Conservation (phyloP, 352 stramenopile genomes). For the Phytophthora aleatoria region DNA sequence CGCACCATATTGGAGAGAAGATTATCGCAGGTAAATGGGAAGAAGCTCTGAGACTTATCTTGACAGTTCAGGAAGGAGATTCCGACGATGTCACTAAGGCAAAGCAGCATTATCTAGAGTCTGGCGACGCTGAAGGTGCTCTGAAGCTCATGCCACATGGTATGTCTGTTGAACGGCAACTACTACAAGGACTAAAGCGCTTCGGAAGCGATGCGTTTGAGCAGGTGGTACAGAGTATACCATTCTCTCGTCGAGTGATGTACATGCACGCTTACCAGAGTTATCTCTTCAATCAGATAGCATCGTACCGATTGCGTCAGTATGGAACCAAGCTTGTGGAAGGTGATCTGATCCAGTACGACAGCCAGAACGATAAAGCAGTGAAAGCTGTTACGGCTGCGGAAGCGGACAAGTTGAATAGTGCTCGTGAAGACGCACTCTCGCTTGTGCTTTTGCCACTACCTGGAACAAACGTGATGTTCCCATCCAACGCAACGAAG, state of each 20-base stretch:
- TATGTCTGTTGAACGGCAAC: constrained; percentile 56
- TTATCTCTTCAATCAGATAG: constrained; percentile 73
- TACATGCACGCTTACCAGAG: constrained; percentile 84
- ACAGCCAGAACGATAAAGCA: constrained; percentile 15
- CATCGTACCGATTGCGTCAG: constrained; percentile 49
- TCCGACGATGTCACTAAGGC: constrained; percentile 33
- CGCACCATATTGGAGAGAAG: constrained; percentile 74
- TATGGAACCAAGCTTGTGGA: constrained; percentile 48
- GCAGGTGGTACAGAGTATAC: constrained; percentile 51
- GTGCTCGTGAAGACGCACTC: constrained; percentile 29
- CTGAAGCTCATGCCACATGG: constrained; percentile 57
- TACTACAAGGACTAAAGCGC: constrained; percentile 75
- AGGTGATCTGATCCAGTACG: constrained; percentile 57
- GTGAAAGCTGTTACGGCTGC: constrained; percentile 43
- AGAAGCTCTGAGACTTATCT: constrained; percentile 49
- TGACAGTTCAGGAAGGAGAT: constrained; percentile 47
- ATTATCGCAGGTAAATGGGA: constrained; percentile 70
- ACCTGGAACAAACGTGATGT: constrained; percentile 53
- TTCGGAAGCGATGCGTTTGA: constrained; percentile 56
- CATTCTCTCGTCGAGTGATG: constrained; percentile 69
- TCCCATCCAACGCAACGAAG: constrained; percentile 52
- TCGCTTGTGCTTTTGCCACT: constrained; percentile 60
- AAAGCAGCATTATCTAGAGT: constrained; percentile 57
- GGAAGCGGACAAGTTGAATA: constrained; percentile 51
- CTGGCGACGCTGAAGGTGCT: constrained; percentile 50